phyloP scores from a whole-genome alignment of 768 basidiomycete genomes.

The Kwoniella pini region DNA sequence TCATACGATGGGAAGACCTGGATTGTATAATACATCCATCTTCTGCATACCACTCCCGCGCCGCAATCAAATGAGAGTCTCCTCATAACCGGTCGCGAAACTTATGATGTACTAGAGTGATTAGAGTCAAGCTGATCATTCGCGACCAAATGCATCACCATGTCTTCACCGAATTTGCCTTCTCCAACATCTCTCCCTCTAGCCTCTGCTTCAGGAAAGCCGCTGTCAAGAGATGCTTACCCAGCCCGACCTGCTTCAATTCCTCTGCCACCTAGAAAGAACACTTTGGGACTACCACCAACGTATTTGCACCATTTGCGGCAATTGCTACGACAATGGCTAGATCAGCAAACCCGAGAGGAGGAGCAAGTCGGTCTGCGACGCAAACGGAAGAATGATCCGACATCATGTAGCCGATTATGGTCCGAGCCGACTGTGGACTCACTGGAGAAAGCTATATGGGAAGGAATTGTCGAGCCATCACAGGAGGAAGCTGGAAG shows the following conservation, averaged over 20 bases:
- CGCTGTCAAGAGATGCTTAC: not conserved
- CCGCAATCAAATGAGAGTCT: too few relatives aligned
- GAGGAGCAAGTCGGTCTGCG: conserved; percentile 24
- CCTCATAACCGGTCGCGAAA: too few relatives aligned
- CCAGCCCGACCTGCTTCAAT: conserved; percentile 25
- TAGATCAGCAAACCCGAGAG: conserved; percentile 29
- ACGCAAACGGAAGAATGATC: not conserved
- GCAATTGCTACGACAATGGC: conserved; percentile 38
- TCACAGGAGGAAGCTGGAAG: not conserved
- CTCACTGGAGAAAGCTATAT: conserved; percentile 35
- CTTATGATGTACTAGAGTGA: too few relatives aligned
- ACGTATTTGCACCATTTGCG: conserved; percentile 36
- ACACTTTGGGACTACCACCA: conserved; percentile 37
- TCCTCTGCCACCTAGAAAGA: conserved; percentile 40
- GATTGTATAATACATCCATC: too few relatives aligned
- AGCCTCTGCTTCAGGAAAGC: not conserved
- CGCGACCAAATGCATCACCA: not conserved
- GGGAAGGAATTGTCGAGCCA: conserved; percentile 22
- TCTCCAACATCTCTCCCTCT: not conserved
- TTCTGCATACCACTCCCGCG: too few relatives aligned
- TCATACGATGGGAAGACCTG: too few relatives aligned
- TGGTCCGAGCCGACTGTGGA: conserved; percentile 26
- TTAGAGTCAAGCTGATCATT: too few relatives aligned
- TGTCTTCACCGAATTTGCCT: not conserved
- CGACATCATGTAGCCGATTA: conserved; percentile 10